Evolutionary conservation across 805 yeast species (phyloP).

Genomic region (Priceomyces castillae): DNA sequence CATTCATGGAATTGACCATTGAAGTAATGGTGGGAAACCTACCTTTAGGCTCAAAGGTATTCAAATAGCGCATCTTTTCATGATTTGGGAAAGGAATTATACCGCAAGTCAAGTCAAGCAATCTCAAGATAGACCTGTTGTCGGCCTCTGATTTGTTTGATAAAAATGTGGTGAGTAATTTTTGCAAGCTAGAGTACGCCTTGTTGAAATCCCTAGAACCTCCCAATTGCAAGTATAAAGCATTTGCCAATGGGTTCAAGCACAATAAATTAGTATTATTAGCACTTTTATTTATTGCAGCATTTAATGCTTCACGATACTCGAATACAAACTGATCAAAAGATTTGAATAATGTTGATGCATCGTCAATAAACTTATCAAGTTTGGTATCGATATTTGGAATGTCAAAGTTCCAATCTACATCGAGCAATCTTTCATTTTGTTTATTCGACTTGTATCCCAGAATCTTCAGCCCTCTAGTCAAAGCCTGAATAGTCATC

Average conservation of each 20-base stretch:
- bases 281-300: slow-evolving; percentile 14
- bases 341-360: slow-evolving; percentile 24
- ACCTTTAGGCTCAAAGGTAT: slow-evolving; percentile 26
- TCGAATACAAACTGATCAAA: slow-evolving; percentile 40
- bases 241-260: slow-evolving; percentile 58
- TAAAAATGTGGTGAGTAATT: slow-evolving; percentile 26
- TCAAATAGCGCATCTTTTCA: slow-evolving; percentile 41
- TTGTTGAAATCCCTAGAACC: slow-evolving; percentile 45
- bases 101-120: slow-evolving; percentile 48
- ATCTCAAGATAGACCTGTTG: slow-evolving; percentile 25
- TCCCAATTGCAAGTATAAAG: slow-evolving; percentile 54
- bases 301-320: slow-evolving; percentile 32
- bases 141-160: slow-evolving; percentile 18
- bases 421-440: slow-evolving; percentile 26
- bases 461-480: slow-evolving; percentile 35
- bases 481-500: slow-evolving; percentile 48
- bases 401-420: slow-evolving; percentile 23
- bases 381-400: slow-evolving; percentile 15
- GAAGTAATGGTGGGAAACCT: slow-evolving; percentile 30
- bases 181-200: slow-evolving; percentile 42
- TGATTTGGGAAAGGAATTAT: slow-evolving; percentile 49
- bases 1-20: slow-evolving; percentile 34
- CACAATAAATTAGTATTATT: slow-evolving; percentile 36
- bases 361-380: slow-evolving; percentile 18
- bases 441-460: slow-evolving; percentile 9